A percentile compares a stretch with the other conserved stretches of the same genome.
phyloP scores from a whole-genome alignment of 257 asterid species.

The Osmanthus fragrans region DNA sequence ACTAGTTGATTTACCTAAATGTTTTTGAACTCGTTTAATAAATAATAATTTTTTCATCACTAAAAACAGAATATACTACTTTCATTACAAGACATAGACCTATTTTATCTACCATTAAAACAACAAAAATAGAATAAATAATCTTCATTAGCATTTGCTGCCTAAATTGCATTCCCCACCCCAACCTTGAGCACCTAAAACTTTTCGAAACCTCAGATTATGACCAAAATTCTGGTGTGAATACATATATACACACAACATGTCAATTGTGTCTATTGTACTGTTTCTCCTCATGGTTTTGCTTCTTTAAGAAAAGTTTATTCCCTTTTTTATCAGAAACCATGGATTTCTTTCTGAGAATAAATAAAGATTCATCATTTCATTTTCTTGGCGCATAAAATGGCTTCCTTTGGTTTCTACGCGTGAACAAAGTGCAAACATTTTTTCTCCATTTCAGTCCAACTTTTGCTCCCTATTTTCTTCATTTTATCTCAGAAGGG shows the following conservation, averaged over 20 bases:
- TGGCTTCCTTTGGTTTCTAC: constrained; percentile 1
- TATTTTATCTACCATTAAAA: not conserved
- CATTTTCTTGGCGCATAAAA: constrained; percentile 1
- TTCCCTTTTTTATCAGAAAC: constrained; percentile 22
- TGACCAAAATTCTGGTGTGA: not conserved
- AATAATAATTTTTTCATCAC: not conserved
- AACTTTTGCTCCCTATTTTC: not conserved
- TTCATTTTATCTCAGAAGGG: not conserved
- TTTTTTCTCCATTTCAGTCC: constrained; percentile 3
- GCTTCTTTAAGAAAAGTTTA: constrained; percentile 18
- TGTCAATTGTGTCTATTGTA: not conserved
- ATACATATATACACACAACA: not conserved
- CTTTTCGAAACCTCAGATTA: not conserved
- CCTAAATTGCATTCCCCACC: not conserved
- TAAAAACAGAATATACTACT: not conserved
- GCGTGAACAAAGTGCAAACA: constrained; percentile 1
- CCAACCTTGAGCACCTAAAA: not conserved
- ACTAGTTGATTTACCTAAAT: not conserved
- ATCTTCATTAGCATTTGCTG: not conserved
- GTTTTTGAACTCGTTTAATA: no score
- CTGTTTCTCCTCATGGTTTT: not conserved
- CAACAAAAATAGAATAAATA: not conserved
- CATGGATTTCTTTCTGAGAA: constrained; percentile 11
- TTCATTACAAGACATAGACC: not conserved
- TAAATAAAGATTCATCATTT: not conserved